Conservation (phyloP, 2,329 filamentous ascomycete genomes). For the Aspergillus sp. region DNA sequence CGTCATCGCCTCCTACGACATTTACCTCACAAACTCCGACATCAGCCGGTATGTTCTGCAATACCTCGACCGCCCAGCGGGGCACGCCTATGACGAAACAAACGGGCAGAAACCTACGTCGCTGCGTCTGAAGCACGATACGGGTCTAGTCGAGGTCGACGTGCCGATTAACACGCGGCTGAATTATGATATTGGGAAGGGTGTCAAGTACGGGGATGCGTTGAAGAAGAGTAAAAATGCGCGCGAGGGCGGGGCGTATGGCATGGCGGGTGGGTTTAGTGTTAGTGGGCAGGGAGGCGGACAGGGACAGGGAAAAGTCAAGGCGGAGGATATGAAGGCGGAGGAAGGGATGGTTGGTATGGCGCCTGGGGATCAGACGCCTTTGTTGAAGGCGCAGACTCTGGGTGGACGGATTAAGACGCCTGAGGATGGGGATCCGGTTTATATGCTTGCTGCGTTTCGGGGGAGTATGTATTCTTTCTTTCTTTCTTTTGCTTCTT, state of each 20-base stretch:
- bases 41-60: conserved; percentile 78
- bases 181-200: conserved; percentile 83
- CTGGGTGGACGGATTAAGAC: conserved; percentile 77
- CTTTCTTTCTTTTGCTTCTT: background rate
- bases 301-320: conserved; percentile 16
- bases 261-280: conserved; percentile 72
- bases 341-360: conserved; percentile 25
- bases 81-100: conserved; percentile 61
- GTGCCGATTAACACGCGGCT: conserved; percentile 71
- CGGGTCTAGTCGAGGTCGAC: conserved; percentile 88
- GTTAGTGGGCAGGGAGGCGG: conserved; percentile 8
- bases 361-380: conserved; percentile 39
- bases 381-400: conserved; percentile 73
- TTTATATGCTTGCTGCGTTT: conserved; percentile 92
- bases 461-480: conserved; percentile 66
- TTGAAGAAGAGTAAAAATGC: conserved; percentile 56
- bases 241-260: conserved; percentile 66
- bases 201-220: conserved; percentile 77
- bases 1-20: conserved; percentile 72
- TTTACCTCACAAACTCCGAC: conserved; percentile 78
- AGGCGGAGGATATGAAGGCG: conserved; percentile 26
- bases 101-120: conserved; percentile 62
- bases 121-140: conserved; percentile 76
- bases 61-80: conserved; percentile 69
- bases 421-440: conserved; percentile 66